Evolutionary conservation across 2,329 filamentous ascomycete species (phyloP).

Genomic region (Trichoderma pleuroti): DNA sequence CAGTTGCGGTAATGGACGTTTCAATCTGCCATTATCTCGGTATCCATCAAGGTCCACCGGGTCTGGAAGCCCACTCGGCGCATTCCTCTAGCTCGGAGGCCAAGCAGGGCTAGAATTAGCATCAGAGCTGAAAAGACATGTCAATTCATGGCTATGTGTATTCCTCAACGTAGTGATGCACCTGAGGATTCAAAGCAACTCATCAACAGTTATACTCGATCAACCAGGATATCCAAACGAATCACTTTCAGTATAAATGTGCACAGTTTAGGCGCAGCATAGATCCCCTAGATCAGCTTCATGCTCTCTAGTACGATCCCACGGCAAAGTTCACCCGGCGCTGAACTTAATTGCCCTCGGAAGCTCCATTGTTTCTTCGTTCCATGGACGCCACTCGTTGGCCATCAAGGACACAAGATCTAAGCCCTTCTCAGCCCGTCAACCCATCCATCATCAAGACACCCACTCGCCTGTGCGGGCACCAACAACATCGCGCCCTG

Average conservation of each 20-base stretch:
- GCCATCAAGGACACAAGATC: background rate
- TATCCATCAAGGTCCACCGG: background rate
- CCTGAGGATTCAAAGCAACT: background rate
- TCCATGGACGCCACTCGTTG: background rate
- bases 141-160: background rate
- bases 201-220: background rate
- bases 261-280: background rate
- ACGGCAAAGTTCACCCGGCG: background rate
- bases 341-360: background rate
- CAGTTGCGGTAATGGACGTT: background rate
- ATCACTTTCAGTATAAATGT: background rate
- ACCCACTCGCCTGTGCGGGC: constrained; percentile 5
- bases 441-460: background rate
- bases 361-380: background rate
- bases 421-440: background rate
- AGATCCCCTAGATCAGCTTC: background rate
- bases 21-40: background rate
- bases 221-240: background rate
- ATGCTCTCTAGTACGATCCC: no score
- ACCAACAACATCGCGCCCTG: constrained; percentile 3
- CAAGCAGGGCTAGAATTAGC: background rate
- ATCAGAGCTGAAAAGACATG: background rate
- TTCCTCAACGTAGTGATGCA: background rate
- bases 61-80: background rate
- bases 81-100: background rate